These are phyloP conservation scores for Ceratobasidium sp. DNA, from an alignment of 1,284 basidiomycete genomes.

Conservation along the genomic window DNA sequence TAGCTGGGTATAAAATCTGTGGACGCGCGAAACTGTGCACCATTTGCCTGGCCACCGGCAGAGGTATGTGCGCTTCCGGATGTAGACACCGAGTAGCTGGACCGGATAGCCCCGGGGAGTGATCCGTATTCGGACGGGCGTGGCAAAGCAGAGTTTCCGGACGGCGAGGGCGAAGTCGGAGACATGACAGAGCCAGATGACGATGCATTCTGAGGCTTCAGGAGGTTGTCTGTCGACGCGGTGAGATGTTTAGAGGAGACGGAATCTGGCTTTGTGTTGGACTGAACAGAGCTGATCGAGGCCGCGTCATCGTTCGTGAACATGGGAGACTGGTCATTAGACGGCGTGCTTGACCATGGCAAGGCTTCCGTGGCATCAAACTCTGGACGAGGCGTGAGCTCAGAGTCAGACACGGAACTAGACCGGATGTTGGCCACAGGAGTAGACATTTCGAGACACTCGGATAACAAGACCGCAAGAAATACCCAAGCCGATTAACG, in stretches of 20 bases:
- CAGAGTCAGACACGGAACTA: constrained; percentile 21
- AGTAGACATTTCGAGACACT: neutral
- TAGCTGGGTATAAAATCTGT: constrained; percentile 19
- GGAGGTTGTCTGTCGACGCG: constrained; percentile 8
- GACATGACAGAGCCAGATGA: constrained; percentile 22
- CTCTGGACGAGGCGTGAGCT: constrained; percentile 34
- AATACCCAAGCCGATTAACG: too few relatives aligned
- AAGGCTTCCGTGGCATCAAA: constrained; percentile 12
- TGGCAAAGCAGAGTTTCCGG: constrained; percentile 5
- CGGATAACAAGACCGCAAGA: neutral
- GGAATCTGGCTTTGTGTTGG: neutral
- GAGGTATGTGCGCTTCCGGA: constrained; percentile 15
- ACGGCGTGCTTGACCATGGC: constrained; percentile 22
- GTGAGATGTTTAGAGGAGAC: neutral
- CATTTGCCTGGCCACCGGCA: neutral
- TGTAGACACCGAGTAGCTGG: constrained; percentile 22
- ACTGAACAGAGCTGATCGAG: neutral
- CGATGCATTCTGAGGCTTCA: neutral
- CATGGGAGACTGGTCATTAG: neutral
- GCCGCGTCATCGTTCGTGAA: constrained; percentile 3
- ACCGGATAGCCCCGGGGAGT: constrained; percentile 14
- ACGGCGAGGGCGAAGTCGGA: constrained; percentile 19
- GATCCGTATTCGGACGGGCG: constrained; percentile 25
- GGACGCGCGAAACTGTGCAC: constrained; percentile 7
- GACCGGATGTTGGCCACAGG: neutral